Evolutionary conservation across 768 basidiomycete species (phyloP).

Genomic region (Gloeopeniophorella convolvens): DNA sequence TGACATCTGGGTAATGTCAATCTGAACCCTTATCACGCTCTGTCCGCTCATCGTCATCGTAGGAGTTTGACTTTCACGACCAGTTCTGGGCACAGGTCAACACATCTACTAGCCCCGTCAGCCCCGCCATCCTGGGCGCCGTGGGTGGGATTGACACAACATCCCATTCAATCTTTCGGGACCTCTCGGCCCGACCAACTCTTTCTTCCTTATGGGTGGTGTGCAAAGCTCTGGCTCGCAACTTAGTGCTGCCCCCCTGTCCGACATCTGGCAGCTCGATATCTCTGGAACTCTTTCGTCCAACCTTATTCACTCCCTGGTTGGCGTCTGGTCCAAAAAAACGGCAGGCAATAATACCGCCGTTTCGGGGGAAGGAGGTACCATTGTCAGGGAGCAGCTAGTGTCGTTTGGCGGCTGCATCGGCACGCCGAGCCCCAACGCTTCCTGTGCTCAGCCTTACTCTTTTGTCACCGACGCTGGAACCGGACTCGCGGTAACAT

Average conservation of each 20-base stretch:
- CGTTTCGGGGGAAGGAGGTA: constrained; percentile 47
- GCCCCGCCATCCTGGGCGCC: constrained; percentile 61
- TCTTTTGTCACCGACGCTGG: constrained; percentile 62
- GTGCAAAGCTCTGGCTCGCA: constrained; percentile 35
- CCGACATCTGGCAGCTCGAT: constrained; percentile 65
- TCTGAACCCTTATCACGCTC: constrained; percentile 5
- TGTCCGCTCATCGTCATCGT: constrained; percentile 13
- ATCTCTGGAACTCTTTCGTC: constrained; percentile 67
- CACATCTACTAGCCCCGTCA: constrained; percentile 36
- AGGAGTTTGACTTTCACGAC: constrained; percentile 74
- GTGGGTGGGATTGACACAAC: constrained; percentile 61
- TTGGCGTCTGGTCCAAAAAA: constrained; percentile 55
- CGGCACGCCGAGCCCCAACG: constrained; percentile 32
- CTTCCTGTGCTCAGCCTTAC: constrained; percentile 52
- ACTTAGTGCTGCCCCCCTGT: constrained; percentile 37
- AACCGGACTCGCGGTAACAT: constrained; percentile 35
- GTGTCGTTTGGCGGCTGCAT: constrained; percentile 60
- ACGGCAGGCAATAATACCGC: constrained; percentile 35
- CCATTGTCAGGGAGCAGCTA: constrained; percentile 47
- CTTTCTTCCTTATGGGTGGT: constrained; percentile 72
- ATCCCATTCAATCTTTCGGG: constrained; percentile 35
- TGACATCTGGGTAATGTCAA: constrained; percentile 64
- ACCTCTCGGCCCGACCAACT: constrained; percentile 55
- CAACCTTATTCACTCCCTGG: constrained; percentile 46
- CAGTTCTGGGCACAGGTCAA: constrained; percentile 68